phyloP scores from a whole-genome alignment of 2,329 filamentous ascomycete genomes.

The Alternaria sp. region DNA sequence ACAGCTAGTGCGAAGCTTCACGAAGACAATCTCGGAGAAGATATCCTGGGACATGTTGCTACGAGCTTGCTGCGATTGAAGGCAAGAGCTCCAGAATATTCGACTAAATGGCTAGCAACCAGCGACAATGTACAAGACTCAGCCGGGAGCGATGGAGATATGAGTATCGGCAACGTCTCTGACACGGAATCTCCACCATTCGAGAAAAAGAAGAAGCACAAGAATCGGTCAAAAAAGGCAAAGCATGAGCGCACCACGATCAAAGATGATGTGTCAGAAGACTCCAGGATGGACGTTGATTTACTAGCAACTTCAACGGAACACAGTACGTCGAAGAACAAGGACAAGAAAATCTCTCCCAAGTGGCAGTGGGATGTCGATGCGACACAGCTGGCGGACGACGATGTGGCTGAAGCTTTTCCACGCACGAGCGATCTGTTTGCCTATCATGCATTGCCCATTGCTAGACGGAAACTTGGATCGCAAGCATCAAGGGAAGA shows the following conservation, averaged over 20 bases:
- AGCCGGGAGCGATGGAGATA: not conserved
- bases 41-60: conserved; percentile 11
- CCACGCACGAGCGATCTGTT: conserved; percentile 32
- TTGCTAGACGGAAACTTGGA: conserved; percentile 23
- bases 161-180: not conserved
- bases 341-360: conserved; percentile 27
- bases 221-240: not conserved
- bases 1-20: conserved; percentile 23
- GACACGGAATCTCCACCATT: not conserved
- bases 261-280: not conserved
- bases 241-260: not conserved
- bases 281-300: not conserved
- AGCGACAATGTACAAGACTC: not conserved
- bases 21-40: conserved; percentile 7
- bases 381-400: not conserved
- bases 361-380: conserved; percentile 37
- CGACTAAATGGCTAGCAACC: conserved; percentile 10
- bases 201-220: not conserved
- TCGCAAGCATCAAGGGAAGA: conserved; percentile 18
- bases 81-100: not conserved
- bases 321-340: not conserved
- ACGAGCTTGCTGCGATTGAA: not conserved
- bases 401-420: conserved; percentile 22
- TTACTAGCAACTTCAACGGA: not conserved
- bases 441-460: conserved; percentile 37